Base-by-base conservation (phyloP, 2,329 filamentous ascomycete species). In the Ophiostoma piceae region DNA sequence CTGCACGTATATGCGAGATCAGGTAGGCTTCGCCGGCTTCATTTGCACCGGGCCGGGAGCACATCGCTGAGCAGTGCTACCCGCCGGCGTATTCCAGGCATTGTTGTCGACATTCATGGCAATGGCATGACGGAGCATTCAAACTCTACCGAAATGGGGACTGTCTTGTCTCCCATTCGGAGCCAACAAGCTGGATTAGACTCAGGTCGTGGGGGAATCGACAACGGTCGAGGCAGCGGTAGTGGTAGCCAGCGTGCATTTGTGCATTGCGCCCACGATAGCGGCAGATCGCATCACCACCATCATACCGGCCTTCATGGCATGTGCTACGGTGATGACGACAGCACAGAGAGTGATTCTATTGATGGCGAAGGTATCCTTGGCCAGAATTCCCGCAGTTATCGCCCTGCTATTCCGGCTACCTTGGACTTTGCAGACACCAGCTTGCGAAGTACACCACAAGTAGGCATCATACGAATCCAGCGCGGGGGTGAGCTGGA, bases 401-500 rank as follows among this genome's bases (percentile, higher is more conserved):
- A 65, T 9, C 62, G 62, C 22, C 62, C 62, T 22, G 62, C 65
- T 16, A 22, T 41, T 6, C 39, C 47, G n/a, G 37, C 26, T 19
- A 62, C 26, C 16, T 19, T 3, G 62, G 22, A 2, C 37, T 47
- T 39, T 19, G 43, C 6, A 9, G 68, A 70, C 0, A 22, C 65
- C 8, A 57, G 43, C 43, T 16, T 69, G 4, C 67, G 67, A 1
- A 60, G 39, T n/a, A 39, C 70, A 37, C 65, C 71, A 26, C 57
- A 64, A 19, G 8, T 70, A 5, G 69, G 70, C 6, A 72, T 69
- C 3, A 43, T 74, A 57, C 69, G 74, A 19, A 71, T 74, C 8
- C 74, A 73, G 57, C 71, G 71, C 26, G 74, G 74, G 7, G 71
- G 74, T 0, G 51, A 74, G 47, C 54, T 74, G 26, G 74, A 74